Conservation (phyloP, 805 yeast species). For the Sugiyamaella marilandica region DNA sequence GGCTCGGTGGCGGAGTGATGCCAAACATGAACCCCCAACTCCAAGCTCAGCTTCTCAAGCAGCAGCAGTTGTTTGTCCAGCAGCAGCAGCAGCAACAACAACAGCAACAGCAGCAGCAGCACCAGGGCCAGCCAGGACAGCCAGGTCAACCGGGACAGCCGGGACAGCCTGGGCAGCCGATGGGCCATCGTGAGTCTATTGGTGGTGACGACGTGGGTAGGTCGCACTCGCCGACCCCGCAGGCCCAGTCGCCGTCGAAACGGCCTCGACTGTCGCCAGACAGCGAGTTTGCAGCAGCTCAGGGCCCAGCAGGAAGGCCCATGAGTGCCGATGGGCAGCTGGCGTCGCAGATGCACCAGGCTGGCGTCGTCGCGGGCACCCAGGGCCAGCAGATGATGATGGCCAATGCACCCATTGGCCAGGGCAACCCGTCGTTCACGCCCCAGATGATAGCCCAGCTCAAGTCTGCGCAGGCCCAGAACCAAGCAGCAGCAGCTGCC, state of each 20-base stretch:
- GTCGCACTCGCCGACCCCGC: slow-evolving; percentile 28
- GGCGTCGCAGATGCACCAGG: slow-evolving; percentile 26
- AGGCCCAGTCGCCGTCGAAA: slow-evolving; percentile 30
- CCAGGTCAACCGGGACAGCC: slow-evolving; percentile 14
- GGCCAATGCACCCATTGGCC: slow-evolving; percentile 1
- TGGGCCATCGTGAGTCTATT: slow-evolving; percentile 12
- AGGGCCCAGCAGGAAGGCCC: slow-evolving; percentile 12
- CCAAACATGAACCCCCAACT: slow-evolving; percentile 19
- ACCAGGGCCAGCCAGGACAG: slow-evolving; percentile 10
- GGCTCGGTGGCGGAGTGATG: slow-evolving; percentile 16
- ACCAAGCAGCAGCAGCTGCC: slow-evolving; percentile 10
- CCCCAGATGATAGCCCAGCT: slow-evolving; percentile 30
- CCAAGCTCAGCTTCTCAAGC: slow-evolving; percentile 23
- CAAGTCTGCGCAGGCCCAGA: slow-evolving; percentile 24
- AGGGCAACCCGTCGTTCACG: slow-evolving; percentile 21
- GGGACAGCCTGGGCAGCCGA: slow-evolving; percentile 15
- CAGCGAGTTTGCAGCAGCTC: slow-evolving; percentile 20
- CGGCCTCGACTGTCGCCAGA: slow-evolving; percentile 36
- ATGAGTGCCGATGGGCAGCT: slow-evolving; percentile 14
- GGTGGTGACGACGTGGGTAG: slow-evolving; percentile 14
- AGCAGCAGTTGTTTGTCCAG: slow-evolving; percentile 26
- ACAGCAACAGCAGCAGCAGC: slow-evolving; percentile 15
- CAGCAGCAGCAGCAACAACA: slow-evolving; percentile 26
- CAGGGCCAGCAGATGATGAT: slow-evolving; percentile 25
- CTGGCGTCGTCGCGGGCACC: slow-evolving; percentile 27